Conservation (phyloP, 768 basidiomycete species). For the Agaricus sinodeliciosus region DNA sequence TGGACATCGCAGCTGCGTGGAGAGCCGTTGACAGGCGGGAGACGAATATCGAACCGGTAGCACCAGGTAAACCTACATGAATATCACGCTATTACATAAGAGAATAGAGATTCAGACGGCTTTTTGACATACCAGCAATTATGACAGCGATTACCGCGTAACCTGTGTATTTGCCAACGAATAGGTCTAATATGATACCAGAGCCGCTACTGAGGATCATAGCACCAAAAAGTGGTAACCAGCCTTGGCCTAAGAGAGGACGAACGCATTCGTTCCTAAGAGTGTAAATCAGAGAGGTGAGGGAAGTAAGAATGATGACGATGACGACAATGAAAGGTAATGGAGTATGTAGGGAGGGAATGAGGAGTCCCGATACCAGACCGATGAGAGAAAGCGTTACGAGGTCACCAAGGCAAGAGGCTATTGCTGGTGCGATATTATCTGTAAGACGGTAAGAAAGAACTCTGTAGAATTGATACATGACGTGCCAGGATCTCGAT, state of each 20-base stretch:
- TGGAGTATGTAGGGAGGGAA: conserved; percentile 57
- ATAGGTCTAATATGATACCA: conserved; percentile 86
- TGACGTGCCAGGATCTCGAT: conserved; percentile 74
- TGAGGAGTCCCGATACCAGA: conserved; percentile 63
- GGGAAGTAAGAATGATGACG: conserved; percentile 38
- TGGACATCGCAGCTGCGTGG: conserved; percentile 50
- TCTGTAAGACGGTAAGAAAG: conserved; percentile 37
- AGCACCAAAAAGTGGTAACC: conserved; percentile 86
- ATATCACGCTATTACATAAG: neutral
- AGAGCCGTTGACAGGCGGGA: conserved; percentile 87
- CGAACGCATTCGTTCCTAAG: conserved; percentile 62
- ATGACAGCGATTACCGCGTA: conserved; percentile 85
- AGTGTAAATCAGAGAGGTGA: conserved; percentile 47
- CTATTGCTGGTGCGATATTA: conserved; percentile 93
- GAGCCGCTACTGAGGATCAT: conserved; percentile 86
- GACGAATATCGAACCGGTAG: conserved; percentile 85
- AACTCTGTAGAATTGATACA: neutral
- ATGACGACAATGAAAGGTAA: conserved; percentile 54
- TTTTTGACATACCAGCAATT: conserved; percentile 59
- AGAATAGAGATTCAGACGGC: neutral
- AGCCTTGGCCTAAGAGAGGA: conserved; percentile 75
- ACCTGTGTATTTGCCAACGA: conserved; percentile 81
- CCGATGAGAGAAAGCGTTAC: conserved; percentile 84
- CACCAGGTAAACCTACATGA: conserved; percentile 69
- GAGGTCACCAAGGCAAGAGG: conserved; percentile 88